Conservation (phyloP, 176 grass and related monocot species). For the Oryza rufipogon region DNA sequence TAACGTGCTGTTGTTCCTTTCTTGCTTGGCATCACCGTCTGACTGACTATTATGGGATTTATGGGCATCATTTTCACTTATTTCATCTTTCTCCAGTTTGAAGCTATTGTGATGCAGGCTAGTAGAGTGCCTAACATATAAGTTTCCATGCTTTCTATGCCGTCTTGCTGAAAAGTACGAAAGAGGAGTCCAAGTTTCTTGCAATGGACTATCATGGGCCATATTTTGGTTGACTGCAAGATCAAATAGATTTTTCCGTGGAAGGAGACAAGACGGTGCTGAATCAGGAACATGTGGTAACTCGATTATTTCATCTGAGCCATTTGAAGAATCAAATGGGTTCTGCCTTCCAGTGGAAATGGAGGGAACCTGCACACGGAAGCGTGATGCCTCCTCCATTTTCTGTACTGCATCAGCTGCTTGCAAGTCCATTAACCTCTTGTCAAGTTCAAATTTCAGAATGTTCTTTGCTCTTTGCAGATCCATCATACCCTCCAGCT, state of each 20-base stretch:
- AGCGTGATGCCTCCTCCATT: constrained; percentile 54
- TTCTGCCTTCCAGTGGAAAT: constrained; percentile 52
- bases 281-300: constrained; percentile 57
- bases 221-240: constrained; percentile 44
- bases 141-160: constrained; percentile 34
- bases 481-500: constrained; percentile 45
- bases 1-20: constrained; percentile 42
- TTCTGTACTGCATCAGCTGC: constrained; percentile 45
- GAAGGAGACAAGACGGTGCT: constrained; percentile 57
- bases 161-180: constrained; percentile 18
- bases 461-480: constrained; percentile 54
- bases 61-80: neutral
- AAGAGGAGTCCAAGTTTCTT: constrained; percentile 54
- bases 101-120: constrained; percentile 1
- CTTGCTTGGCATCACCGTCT: neutral
- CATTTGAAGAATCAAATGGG: constrained; percentile 38
- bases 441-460: constrained; percentile 60
- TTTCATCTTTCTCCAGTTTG: constrained; percentile 20
- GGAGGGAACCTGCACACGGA: constrained; percentile 56
- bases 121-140: neutral
- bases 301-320: constrained; percentile 49
- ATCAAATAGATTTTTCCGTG: constrained; percentile 46
- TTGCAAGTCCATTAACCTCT: constrained; percentile 57
- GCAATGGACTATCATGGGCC: constrained; percentile 7
- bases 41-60: neutral